Base-by-base conservation (phyloP, 805 yeast genomes). In the Saturnispora diversa region DNA sequence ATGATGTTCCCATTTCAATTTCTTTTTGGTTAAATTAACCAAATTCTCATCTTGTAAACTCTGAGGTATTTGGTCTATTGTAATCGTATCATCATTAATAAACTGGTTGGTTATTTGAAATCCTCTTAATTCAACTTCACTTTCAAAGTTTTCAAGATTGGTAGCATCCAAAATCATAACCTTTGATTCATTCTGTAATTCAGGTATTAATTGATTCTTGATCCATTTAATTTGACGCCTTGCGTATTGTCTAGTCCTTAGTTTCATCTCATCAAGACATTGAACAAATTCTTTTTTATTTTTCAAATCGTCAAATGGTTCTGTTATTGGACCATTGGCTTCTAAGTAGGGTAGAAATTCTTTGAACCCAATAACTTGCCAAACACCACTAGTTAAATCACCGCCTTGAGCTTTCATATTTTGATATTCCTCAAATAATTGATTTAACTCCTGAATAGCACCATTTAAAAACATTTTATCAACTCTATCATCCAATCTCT, bases 351-450 rank as follows among this genome's bases (percentile, higher is more conserved):
- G 90, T 27, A 84, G 54, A 54, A 86, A 86, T 53, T 86, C 95
- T 56, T 85, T 84, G 60, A 84, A 92, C 2, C 97, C 97, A 52
- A 90, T 84, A 2, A 84, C 95, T 62, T 92, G 97, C 87, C 87
- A 87, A 0, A 90, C 72, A 2, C 97, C 97, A 43, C 71, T 65
- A 40, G 82, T 81, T 42, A 75, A 62, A 43, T 22, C 39, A 3
- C 13, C 34, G 4, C n/a, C 31, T 8, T 81, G 76, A 7, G 31
- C 32, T 17, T 52, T 56, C 1, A 53, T 48, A 9, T 57, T 58
- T 10, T 36, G n/a, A 35, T 71, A 80, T 21, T 62, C 64, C 1
- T 60, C 53, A 54, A 74, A 76, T 52, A 90, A 55, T 41, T 76
- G 73, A 7, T 69, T 53, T 12, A 92, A 72, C 58, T 92, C 98